Percentiles rank a stretch among this genome's conserved stretches.
These are phyloP conservation scores for Aureobasidium sp. DNA, from an alignment of 2,329 filamentous ascomycete species.

Conservation along the genomic window DNA sequence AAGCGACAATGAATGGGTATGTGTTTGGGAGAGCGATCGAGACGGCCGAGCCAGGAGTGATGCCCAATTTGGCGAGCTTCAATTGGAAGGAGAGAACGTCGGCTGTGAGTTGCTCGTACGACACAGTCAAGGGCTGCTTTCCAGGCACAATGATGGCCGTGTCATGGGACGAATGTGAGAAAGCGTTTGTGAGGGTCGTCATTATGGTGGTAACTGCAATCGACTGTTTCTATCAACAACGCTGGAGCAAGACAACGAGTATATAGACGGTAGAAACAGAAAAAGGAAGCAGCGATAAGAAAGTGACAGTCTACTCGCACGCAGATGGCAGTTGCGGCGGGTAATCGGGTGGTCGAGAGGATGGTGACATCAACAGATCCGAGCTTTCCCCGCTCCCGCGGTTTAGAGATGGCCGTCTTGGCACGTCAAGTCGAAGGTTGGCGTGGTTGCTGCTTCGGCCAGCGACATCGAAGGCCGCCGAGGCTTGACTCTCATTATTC, in stretches of 20 bases:
- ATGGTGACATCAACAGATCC: not conserved
- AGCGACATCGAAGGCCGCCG: not conserved
- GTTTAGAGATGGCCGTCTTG: not conserved
- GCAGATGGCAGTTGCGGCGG: not conserved
- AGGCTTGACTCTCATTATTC: not conserved
- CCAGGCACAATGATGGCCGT: constrained; percentile 69
- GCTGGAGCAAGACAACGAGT: not conserved
- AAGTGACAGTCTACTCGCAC: not conserved
- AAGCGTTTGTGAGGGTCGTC: constrained; percentile 52
- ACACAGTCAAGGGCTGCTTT: constrained; percentile 58
- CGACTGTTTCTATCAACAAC: not conserved
- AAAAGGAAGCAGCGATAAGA: constrained; percentile 6
- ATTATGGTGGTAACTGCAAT: constrained; percentile 27
- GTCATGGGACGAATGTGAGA: constrained; percentile 44
- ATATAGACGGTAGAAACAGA: not conserved
- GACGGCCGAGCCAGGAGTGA: constrained; percentile 62
- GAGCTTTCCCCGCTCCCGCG: constrained; percentile 8
- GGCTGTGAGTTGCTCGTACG: constrained; percentile 59
- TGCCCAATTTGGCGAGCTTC: constrained; percentile 69
- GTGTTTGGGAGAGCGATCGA: constrained; percentile 80
- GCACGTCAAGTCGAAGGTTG: not conserved
- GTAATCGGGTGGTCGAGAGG: not conserved
- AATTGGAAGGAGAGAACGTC: constrained; percentile 67
- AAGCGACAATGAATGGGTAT: constrained; percentile 81
- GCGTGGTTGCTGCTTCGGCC: not conserved